These are phyloP conservation scores for Stephania yunnanensis DNA, from an alignment of 164 flowering plant genomes.

Conservation along the genomic window DNA sequence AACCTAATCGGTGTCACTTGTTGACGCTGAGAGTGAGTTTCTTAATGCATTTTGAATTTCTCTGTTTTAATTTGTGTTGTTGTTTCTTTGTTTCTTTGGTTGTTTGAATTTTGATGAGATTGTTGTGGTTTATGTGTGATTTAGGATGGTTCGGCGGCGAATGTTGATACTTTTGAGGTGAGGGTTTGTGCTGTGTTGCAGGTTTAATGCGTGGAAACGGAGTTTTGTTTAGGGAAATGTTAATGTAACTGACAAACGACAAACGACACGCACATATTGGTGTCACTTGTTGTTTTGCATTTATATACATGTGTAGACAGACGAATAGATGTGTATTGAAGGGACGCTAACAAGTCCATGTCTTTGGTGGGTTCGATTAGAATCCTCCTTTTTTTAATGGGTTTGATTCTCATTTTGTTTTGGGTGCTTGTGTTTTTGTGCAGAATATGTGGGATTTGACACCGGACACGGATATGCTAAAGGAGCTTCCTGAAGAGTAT, in stretches of 20 bases:
- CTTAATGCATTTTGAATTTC: not conserved
- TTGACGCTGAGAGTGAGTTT: constrained; percentile 48
- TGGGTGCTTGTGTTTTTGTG: not conserved
- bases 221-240: too few relatives aligned
- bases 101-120: not conserved
- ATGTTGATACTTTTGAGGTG: constrained; percentile 45
- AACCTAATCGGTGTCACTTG: constrained; percentile 30
- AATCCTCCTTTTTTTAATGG: too few relatives aligned
- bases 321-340: too few relatives aligned
- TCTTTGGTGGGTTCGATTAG: too few relatives aligned
- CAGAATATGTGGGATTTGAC: constrained; percentile 91
- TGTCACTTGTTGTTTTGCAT: too few relatives aligned
- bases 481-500: constrained; percentile 60
- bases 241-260: too few relatives aligned
- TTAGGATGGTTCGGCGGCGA: constrained; percentile 49
- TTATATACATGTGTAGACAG: too few relatives aligned
- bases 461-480: constrained; percentile 51
- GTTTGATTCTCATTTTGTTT: not conserved
- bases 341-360: too few relatives aligned
- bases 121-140: constrained; percentile 1
- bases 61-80: not conserved
- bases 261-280: too few relatives aligned
- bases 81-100: not conserved
- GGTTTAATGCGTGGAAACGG: too few relatives aligned
- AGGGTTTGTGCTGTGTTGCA: too few relatives aligned